A percentile compares a stretch with the other conserved stretches of the same genome.
These are phyloP conservation scores for Cladorrhinum sp. DNA, from an alignment of 2,329 filamentous ascomycete species.

Conservation along the genomic window DNA sequence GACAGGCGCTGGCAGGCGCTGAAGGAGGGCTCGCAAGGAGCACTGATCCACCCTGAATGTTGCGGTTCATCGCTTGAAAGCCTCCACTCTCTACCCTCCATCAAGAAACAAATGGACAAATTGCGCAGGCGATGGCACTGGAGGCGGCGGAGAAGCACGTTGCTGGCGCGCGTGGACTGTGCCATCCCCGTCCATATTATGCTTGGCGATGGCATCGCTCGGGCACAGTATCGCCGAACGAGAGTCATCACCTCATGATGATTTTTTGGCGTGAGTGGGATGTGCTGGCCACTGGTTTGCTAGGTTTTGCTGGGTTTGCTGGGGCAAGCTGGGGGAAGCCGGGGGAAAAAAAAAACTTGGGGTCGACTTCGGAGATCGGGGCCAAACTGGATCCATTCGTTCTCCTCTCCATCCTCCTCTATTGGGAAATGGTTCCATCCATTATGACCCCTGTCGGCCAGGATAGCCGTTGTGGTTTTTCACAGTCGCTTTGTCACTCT, in stretches of 20 bases:
- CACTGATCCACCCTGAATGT: constrained; percentile 10
- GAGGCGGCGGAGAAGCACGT: constrained; percentile 22
- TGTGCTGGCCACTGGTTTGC: background rate
- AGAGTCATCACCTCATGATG: constrained; percentile 24
- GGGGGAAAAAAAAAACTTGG: constrained; percentile 15
- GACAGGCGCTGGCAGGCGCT: constrained; percentile 9
- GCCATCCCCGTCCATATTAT: constrained; percentile 28
- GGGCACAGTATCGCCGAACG: constrained; percentile 31
- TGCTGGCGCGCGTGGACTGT: constrained; percentile 22
- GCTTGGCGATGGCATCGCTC: constrained; percentile 26
- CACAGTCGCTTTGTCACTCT: constrained; percentile 6
- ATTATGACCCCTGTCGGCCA: constrained; percentile 24
- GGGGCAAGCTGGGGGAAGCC: background rate
- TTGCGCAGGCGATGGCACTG: constrained; percentile 17
- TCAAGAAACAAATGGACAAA: constrained; percentile 15
- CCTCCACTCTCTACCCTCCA: constrained; percentile 2
- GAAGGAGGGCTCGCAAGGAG: constrained; percentile 7
- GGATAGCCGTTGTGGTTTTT: constrained; percentile 9
- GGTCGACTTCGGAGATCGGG: constrained; percentile 20
- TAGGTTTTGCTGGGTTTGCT: background rate
- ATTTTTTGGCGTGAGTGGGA: background rate
- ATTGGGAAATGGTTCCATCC: constrained; percentile 4
- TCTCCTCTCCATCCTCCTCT: constrained; percentile 10
- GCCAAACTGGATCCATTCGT: constrained; percentile 22
- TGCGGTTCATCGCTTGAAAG: constrained; percentile 7